Evolutionary conservation across 805 yeast species (phyloP).

Genomic region (Wickerhamiella shivajii): DNA sequence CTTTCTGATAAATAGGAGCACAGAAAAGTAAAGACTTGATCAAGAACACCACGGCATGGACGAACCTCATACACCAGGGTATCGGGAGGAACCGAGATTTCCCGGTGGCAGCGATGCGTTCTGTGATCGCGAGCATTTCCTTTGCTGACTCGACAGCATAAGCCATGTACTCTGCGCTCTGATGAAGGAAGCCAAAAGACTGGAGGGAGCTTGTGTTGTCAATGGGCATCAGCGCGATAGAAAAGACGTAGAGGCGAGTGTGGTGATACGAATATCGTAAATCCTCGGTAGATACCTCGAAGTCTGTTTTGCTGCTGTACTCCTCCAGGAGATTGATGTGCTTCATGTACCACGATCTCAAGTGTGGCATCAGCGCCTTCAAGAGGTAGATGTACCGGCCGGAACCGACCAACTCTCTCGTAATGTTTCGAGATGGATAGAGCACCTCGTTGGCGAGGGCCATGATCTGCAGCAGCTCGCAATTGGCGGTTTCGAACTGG

Average conservation of each 20-base stretch:
- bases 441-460: slow-evolving; percentile 73
- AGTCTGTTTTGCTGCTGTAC: slow-evolving; percentile 61
- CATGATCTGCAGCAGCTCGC: slow-evolving; percentile 65
- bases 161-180: slow-evolving; percentile 48
- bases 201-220: slow-evolving; percentile 21
- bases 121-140: slow-evolving; percentile 58
- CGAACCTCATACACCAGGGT: slow-evolving; percentile 78
- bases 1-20: slow-evolving; percentile 9
- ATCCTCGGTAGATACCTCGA: too few relatives aligned
- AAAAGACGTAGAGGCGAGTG: slow-evolving; percentile 68
- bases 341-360: slow-evolving; percentile 63
- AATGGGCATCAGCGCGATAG: slow-evolving; percentile 54
- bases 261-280: slow-evolving; percentile 73
- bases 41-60: slow-evolving; percentile 77
- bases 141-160: slow-evolving; percentile 74
- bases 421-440: slow-evolving; percentile 36
- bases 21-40: slow-evolving; percentile 53
- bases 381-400: slow-evolving; percentile 47
- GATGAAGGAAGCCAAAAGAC: slow-evolving; percentile 10
- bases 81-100: slow-evolving; percentile 71
- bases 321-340: slow-evolving; percentile 24
- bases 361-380: slow-evolving; percentile 57
- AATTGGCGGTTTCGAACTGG: slow-evolving; percentile 48
- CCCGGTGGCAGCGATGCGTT: slow-evolving; percentile 45
- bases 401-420: slow-evolving; percentile 22